A percentile compares a stretch with the other conserved stretches of the same genome.
These are phyloP conservation scores for Dictyostelium brefeldianum DNA, from an alignment of 78 protist genomes.

Conservation along the genomic window DNA sequence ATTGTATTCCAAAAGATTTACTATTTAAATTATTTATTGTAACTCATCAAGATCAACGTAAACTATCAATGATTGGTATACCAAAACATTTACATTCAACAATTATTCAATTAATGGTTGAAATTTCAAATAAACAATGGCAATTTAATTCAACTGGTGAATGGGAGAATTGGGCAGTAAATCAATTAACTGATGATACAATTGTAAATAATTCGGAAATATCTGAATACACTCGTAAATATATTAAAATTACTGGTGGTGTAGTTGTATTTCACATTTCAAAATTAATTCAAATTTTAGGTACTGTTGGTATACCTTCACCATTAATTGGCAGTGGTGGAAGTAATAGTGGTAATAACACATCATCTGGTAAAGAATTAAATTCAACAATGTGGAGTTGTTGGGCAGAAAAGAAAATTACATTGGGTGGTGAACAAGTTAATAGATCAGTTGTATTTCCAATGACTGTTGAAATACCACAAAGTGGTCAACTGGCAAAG, in stretches of 20 bases:
- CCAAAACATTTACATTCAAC: constrained; percentile 55
- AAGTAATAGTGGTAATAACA: not conserved
- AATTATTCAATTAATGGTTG: constrained; percentile 32
- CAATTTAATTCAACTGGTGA: constrained; percentile 20
- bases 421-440: constrained; percentile 85
- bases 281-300: constrained; percentile 56
- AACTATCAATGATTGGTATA: constrained; percentile 76
- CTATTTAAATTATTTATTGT: constrained; percentile 78
- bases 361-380: not conserved
- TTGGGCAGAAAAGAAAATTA: constrained; percentile 82
- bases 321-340: constrained; percentile 37
- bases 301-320: constrained; percentile 63
- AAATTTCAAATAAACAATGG: constrained; percentile 16
- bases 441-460: constrained; percentile 80
- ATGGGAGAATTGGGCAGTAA: constrained; percentile 80
- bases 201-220: not conserved
- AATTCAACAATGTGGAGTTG: constrained; percentile 40
- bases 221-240: constrained; percentile 9
- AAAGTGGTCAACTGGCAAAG: constrained; percentile 24
- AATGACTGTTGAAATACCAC: constrained; percentile 52
- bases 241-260: constrained; percentile 59
- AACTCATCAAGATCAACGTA: constrained; percentile 65
- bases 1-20: constrained; percentile 82
- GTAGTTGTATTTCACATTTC: constrained; percentile 39
- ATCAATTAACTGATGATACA: not conserved